phyloP scores from a whole-genome alignment of 441 rosid species.

The Macaranga tanarius region DNA sequence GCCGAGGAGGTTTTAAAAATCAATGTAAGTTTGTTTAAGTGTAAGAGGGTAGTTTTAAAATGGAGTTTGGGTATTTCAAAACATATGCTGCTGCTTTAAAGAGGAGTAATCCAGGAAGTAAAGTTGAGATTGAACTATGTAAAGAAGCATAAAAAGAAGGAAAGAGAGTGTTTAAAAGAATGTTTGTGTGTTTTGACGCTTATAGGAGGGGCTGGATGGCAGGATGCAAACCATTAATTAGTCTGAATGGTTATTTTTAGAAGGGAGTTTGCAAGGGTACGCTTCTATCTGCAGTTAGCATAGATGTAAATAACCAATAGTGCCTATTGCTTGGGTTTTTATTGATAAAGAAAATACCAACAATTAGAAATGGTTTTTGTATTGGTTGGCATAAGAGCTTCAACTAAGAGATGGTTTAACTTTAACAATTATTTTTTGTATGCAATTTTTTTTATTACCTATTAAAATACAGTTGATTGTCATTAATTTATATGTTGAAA shows the following conservation, averaged over 20 bases:
- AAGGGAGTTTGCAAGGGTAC: neutral
- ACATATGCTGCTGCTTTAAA: too few relatives aligned
- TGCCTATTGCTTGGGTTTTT: neutral
- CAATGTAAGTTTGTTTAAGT: too few relatives aligned
- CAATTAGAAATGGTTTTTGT: neutral
- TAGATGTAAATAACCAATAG: neutral
- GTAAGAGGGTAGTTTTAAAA: too few relatives aligned
- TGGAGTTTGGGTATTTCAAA: too few relatives aligned
- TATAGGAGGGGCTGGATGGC: neutral
- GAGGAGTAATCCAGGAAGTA: too few relatives aligned
- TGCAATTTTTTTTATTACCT: too few relatives aligned
- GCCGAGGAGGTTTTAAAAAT: too few relatives aligned
- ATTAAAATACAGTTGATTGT: too few relatives aligned
- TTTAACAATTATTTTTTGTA: too few relatives aligned
- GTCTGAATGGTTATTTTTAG: neutral
- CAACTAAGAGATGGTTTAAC: too few relatives aligned
- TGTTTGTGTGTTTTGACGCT: neutral
- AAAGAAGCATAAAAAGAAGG: neutral
- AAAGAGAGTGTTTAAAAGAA: neutral
- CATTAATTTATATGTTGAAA: too few relatives aligned
- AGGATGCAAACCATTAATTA: neutral
- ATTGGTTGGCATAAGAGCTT: neutral
- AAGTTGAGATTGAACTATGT: too few relatives aligned
- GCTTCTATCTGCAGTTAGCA: neutral
- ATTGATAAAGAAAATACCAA: neutral